Conservation (phyloP, 768 basidiomycete species). For the Infundibulicybe gibba region DNA sequence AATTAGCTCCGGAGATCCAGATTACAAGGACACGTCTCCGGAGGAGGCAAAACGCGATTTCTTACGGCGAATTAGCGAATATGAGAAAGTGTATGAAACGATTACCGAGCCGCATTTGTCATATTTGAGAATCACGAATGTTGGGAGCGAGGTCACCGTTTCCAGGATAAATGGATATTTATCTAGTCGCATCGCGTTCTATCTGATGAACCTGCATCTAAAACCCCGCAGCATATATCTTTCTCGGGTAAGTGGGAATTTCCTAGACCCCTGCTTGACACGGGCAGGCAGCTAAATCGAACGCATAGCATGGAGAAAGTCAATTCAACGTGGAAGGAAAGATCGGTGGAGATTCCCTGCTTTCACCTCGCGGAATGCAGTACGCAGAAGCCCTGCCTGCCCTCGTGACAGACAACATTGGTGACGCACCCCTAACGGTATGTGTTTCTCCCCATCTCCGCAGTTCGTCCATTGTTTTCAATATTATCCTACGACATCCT, state of each 20-base stretch:
- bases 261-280: too few species aligned
- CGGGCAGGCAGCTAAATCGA: too few species aligned
- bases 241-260: conserved; percentile 64
- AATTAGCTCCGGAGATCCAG: conserved; percentile 94
- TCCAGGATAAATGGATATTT: conserved; percentile 91
- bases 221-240: conserved; percentile 97
- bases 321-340: conserved; percentile 95
- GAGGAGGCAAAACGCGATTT: conserved; percentile 91
- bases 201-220: conserved; percentile 96
- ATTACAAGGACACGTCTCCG: conserved; percentile 86
- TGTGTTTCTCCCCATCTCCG: conserved; percentile 14
- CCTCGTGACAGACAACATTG: conserved; percentile 87
- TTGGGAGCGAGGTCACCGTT: conserved; percentile 86
- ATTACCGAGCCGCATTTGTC: conserved; percentile 88
- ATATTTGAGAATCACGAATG: conserved; percentile 89
- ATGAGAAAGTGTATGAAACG: conserved; percentile 94
- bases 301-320: conserved; percentile 88
- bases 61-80: conserved; percentile 83
- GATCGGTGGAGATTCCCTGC: conserved; percentile 93
- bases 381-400: conserved; percentile 86
- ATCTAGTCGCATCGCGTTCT: conserved; percentile 96
- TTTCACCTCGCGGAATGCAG: conserved; percentile 80
- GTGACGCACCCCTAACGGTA: conserved; percentile 83
- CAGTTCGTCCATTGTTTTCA: neutral
- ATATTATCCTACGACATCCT: conserved; percentile 3